Percentiles rank a stretch among this genome's conserved stretches.
phyloP scores from a whole-genome alignment of 164 flowering plant species.

The Malania oleifera region DNA sequence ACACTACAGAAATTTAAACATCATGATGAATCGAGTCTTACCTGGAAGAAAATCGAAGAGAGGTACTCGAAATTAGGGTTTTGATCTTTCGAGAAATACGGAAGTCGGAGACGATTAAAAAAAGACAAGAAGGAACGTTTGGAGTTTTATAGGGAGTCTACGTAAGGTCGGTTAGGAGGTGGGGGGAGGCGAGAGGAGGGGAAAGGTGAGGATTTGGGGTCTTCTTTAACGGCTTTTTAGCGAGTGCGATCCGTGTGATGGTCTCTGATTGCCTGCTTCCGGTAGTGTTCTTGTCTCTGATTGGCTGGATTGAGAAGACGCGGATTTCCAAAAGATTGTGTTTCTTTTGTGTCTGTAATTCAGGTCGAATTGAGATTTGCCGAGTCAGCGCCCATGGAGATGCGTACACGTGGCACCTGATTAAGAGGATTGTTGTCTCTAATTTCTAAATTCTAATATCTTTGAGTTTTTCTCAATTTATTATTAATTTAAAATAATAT shows the following conservation, averaged over 20 bases:
- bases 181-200: too few relatives aligned
- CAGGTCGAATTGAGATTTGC: not conserved
- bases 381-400: conserved; percentile 4
- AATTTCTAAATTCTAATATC: too few relatives aligned
- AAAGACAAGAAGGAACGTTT: not conserved
- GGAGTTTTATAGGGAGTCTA: not conserved
- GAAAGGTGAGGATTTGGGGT: not conserved
- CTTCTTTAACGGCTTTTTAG: conserved; percentile 13
- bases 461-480: too few relatives aligned
- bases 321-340: conserved; percentile 27
- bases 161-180: too few relatives aligned
- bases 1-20: too few relatives aligned
- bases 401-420: too few relatives aligned
- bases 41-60: too few relatives aligned
- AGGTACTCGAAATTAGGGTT: too few relatives aligned
- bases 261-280: conserved; percentile 16
- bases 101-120: not conserved
- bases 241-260: conserved; percentile 13
- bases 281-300: conserved; percentile 2
- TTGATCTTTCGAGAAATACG: not conserved
- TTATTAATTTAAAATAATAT: too few relatives aligned
- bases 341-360: conserved; percentile 18
- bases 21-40: too few relatives aligned
- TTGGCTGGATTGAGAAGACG: conserved; percentile 3
- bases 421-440: too few relatives aligned